phyloP scores from a whole-genome alignment of 163 green algal genomes.

The Prototheca wickerhamii region DNA sequence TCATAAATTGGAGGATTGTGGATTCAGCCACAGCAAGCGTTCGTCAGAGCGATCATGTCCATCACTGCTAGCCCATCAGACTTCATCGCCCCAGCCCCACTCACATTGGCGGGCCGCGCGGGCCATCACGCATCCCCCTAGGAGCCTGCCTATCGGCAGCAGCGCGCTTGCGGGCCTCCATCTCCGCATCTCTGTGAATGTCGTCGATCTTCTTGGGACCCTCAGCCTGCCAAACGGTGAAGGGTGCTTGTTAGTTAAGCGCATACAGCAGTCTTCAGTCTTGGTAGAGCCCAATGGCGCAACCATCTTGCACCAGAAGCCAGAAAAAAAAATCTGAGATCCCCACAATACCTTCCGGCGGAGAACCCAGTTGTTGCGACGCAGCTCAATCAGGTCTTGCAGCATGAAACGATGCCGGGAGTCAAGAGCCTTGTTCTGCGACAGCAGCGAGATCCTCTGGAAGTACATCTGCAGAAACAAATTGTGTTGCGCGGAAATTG shows the following conservation, averaged over 20 bases:
- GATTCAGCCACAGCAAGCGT: background rate
- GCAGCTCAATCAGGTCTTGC: conserved; percentile 79
- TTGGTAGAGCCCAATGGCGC: too few species aligned
- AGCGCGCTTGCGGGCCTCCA: conserved; percentile 5
- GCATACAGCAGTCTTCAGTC: too few species aligned
- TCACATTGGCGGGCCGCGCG: conserved; percentile 6
- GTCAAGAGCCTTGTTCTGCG: conserved; percentile 54
- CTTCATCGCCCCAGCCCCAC: background rate
- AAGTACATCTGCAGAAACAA: conserved; percentile 91
- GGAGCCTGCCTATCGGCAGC: conserved; percentile 3
- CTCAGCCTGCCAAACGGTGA: conserved; percentile 58
- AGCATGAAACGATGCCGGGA: conserved; percentile 79
- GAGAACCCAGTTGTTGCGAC: conserved; percentile 60
- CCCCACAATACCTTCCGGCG: conserved; percentile 64
- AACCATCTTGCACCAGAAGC: too few species aligned
- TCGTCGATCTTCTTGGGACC: conserved; percentile 96
- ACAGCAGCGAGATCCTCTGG: conserved; percentile 61
- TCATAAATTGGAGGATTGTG: too few species aligned
- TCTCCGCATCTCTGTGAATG: conserved; percentile 62
- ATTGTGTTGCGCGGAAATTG: too few species aligned
- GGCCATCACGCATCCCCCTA: background rate
- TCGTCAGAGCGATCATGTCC: background rate
- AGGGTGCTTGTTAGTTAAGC: too few species aligned
- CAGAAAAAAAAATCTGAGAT: background rate
- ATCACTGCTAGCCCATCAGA: background rate